Conservation (phyloP, 2,329 filamentous ascomycete genomes). For the Chaetomium strumarium region DNA sequence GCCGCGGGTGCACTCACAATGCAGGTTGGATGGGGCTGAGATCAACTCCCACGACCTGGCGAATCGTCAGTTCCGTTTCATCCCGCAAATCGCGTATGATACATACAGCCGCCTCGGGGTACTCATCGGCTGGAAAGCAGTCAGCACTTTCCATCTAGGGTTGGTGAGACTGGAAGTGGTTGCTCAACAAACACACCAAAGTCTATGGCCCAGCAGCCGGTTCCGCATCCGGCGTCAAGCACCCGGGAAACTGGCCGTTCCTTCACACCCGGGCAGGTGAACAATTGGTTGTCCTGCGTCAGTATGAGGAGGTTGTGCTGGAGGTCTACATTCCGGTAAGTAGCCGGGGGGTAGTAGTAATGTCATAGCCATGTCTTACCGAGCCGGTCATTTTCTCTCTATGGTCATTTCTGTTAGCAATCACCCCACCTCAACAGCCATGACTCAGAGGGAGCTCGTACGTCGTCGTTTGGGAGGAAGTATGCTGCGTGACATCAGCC, state of each 20-base stretch:
- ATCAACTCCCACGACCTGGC: constrained; percentile 30
- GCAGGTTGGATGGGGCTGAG: constrained; percentile 32
- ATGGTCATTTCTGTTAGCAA: not conserved
- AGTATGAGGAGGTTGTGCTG: constrained; percentile 15
- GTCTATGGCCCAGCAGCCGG: constrained; percentile 42
- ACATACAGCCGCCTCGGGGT: constrained; percentile 27
- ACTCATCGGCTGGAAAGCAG: constrained; percentile 13
- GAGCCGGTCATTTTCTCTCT: constrained; percentile 14
- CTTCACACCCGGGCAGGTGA: constrained; percentile 37
- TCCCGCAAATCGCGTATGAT: constrained; percentile 12
- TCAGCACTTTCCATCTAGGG: not conserved
- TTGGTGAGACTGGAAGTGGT: not conserved
- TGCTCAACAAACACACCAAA: constrained; percentile 32
- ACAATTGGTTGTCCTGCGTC: constrained; percentile 35
- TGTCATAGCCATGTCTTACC: not conserved
- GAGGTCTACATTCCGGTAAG: constrained; percentile 8
- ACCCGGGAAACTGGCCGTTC: constrained; percentile 32
- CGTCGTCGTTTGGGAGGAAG: constrained; percentile 13
- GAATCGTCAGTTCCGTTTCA: not conserved
- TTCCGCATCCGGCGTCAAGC: constrained; percentile 44
- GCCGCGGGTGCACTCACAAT: constrained; percentile 14
- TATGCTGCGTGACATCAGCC: not conserved
- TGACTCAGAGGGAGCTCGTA: not conserved
- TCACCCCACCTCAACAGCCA: too few species aligned
- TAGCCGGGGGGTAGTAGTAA: not conserved